Evolutionary conservation across 352 stramenopile genomes (phyloP).

Genomic region (Aphanomyces astaci): DNA sequence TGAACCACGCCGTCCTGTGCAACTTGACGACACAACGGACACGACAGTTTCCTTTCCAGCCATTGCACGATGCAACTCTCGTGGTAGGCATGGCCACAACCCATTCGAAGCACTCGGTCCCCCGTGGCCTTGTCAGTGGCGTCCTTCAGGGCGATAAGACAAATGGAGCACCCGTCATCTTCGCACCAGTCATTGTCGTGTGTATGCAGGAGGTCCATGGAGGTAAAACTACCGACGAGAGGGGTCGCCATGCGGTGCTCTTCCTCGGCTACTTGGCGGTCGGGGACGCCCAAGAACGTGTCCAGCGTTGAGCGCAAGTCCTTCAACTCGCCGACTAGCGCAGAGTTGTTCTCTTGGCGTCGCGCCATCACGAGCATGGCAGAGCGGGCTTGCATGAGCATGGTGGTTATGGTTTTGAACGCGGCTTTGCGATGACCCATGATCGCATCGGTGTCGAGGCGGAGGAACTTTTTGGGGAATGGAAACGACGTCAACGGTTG

Average conservation of each 20-base stretch:
- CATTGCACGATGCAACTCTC: background rate
- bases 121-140: background rate
- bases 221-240: background rate
- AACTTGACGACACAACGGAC: background rate
- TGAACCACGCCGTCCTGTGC: background rate
- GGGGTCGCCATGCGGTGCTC: background rate
- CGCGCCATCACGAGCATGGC: background rate
- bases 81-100: slow-evolving; percentile 2
- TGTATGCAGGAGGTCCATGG: background rate
- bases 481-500: background rate
- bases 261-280: background rate
- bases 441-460: background rate
- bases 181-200: background rate
- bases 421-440: background rate
- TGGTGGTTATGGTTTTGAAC: background rate
- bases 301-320: background rate
- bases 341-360: background rate
- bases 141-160: background rate
- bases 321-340: background rate
- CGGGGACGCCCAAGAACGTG: background rate
- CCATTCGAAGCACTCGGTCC: background rate
- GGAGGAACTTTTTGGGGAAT: slow-evolving; percentile 19
- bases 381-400: background rate
- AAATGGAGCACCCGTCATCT: slow-evolving; percentile 2
- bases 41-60: background rate